These are phyloP conservation scores for Candida jianshihensis DNA, from an alignment of 805 yeast species.

Conservation along the genomic window DNA sequence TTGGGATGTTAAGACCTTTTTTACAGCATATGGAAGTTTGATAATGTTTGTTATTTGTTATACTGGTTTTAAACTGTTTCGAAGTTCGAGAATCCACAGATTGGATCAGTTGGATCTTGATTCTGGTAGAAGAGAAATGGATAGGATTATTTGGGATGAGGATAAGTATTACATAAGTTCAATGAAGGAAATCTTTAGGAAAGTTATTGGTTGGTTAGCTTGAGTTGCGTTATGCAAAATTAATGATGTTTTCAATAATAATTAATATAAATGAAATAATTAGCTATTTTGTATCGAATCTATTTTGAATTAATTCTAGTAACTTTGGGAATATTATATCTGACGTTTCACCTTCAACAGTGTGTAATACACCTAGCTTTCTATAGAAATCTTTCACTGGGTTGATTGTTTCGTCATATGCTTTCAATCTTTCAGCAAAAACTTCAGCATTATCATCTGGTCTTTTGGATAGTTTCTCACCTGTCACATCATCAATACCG, in stretches of 20 bases:
- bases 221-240: constrained; percentile 5
- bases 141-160: constrained; percentile 76
- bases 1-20: constrained; percentile 58
- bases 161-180: constrained; percentile 37
- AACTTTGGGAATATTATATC: constrained; percentile 79
- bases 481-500: constrained; percentile 82
- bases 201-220: constrained; percentile 25
- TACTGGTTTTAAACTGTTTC: constrained; percentile 46
- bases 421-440: constrained; percentile 58
- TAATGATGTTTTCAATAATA: neutral
- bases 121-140: constrained; percentile 79
- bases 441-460: constrained; percentile 77
- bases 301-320: constrained; percentile 29
- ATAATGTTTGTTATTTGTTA: constrained; percentile 46
- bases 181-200: constrained; percentile 22
- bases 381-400: constrained; percentile 64
- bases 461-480: constrained; percentile 76
- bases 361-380: constrained; percentile 39
- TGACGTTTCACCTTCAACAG: constrained; percentile 71
- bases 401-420: constrained; percentile 48
- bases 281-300: constrained; percentile 18
- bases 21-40: constrained; percentile 59
- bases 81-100: constrained; percentile 59
- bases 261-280: too few relatives aligned
- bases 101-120: constrained; percentile 75